A percentile compares a stretch with the other conserved stretches of the same genome.
Conservation (phyloP, 352 stramenopile species). For the Pythium myriotylum region DNA sequence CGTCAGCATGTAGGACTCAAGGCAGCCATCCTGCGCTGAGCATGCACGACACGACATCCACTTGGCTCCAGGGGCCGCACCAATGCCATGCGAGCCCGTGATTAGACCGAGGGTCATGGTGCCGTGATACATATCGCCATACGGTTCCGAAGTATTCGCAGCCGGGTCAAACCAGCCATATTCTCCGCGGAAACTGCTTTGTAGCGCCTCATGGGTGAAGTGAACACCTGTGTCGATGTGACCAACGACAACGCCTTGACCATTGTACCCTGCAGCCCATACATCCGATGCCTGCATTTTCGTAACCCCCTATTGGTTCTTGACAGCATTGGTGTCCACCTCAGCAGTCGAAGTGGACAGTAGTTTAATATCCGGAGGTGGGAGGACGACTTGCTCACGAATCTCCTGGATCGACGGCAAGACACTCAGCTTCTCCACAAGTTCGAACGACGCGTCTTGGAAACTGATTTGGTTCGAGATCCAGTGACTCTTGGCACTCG, state of each 20-base stretch:
- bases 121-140: slow-evolving; percentile 28
- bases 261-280: slow-evolving; percentile 22
- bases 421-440: slow-evolving; percentile 18
- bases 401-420: slow-evolving; percentile 1
- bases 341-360: background rate
- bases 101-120: slow-evolving; percentile 12
- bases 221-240: too few species aligned
- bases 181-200: slow-evolving; percentile 3
- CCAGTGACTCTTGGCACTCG: slow-evolving; percentile 27
- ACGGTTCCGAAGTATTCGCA: slow-evolving; percentile 20
- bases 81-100: slow-evolving; percentile 5
- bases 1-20: slow-evolving; percentile 19
- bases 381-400: background rate
- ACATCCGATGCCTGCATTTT: slow-evolving; percentile 16
- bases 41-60: slow-evolving; percentile 12
- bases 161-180: slow-evolving; percentile 31
- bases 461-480: slow-evolving; percentile 35
- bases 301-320: slow-evolving; percentile 22
- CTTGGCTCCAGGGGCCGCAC: slow-evolving; percentile 9
- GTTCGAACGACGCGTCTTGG: too few species aligned
- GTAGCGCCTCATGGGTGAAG: slow-evolving; percentile 22
- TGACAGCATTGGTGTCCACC: background rate
- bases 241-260: slow-evolving; percentile 22
- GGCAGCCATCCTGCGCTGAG: slow-evolving; percentile 3
- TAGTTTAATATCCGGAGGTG: background rate